Percentiles rank a stretch among this genome's conserved stretches.
Evolutionary conservation across 306 rosid genomes (phyloP).

Genomic region (Albizia julibrissin): DNA sequence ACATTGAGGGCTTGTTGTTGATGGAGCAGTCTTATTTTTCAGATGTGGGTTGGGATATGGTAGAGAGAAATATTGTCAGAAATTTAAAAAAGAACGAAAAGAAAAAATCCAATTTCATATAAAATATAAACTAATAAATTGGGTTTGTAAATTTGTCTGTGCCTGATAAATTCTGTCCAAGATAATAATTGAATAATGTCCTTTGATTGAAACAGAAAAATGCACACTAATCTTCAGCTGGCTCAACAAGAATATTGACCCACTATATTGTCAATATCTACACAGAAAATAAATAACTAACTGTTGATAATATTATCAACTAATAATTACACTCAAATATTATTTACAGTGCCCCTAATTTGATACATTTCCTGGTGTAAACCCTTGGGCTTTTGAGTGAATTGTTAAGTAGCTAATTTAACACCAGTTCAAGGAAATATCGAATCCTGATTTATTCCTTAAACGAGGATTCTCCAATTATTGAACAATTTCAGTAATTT

Average conservation of each 20-base stretch:
- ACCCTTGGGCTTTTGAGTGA: background rate
- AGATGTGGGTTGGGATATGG: background rate
- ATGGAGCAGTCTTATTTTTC: background rate
- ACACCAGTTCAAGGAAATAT: background rate
- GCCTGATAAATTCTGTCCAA: background rate
- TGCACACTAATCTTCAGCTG: too few relatives aligned
- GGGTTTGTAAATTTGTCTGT: background rate
- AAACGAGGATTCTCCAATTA: slow-evolving; percentile 11
- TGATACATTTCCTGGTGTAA: background rate
- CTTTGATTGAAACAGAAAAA: too few relatives aligned
- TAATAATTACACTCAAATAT: too few relatives aligned
- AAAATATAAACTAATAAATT: background rate
- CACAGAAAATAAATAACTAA: too few relatives aligned
- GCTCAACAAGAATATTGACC: too few relatives aligned
- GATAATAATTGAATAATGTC: too few relatives aligned
- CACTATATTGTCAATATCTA: too few relatives aligned
- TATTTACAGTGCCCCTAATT: background rate
- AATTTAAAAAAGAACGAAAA: background rate
- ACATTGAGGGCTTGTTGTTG: background rate
- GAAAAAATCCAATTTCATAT: background rate
- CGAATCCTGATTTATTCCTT: background rate
- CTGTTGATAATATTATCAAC: too few relatives aligned
- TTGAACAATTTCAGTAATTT: background rate
- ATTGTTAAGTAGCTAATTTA: background rate
- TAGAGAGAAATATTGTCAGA: background rate